Evolutionary conservation across 768 basidiomycete species (phyloP).

Genomic region (Boletus rubroflammeus): DNA sequence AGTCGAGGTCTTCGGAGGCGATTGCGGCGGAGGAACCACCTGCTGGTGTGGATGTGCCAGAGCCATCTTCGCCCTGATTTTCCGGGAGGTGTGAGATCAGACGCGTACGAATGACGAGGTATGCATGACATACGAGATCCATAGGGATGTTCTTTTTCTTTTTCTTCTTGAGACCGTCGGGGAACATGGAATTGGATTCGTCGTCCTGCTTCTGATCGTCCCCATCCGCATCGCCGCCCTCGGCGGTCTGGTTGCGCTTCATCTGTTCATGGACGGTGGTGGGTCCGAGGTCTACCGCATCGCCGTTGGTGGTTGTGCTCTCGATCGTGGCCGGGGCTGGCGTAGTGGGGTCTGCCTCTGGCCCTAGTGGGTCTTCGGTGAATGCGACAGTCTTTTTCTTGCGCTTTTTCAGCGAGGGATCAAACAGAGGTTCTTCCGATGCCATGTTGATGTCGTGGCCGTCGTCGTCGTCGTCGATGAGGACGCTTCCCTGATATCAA

Average conservation of each 20-base stretch:
- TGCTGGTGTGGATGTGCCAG: constrained; percentile 61
- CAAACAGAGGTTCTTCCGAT: constrained; percentile 74
- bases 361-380: constrained; percentile 77
- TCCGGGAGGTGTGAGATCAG: constrained; percentile 1
- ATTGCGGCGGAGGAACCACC: constrained; percentile 35
- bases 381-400: constrained; percentile 88
- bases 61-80: constrained; percentile 55
- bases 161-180: constrained; percentile 83
- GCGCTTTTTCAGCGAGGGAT: constrained; percentile 79
- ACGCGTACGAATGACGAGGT: not conserved
- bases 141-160: constrained; percentile 91
- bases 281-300: constrained; percentile 73
- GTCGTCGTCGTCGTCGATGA: constrained; percentile 21
- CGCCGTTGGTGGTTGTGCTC: constrained; percentile 63
- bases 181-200: constrained; percentile 78
- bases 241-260: constrained; percentile 44
- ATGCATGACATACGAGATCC: constrained; percentile 55
- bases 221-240: constrained; percentile 32
- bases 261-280: constrained; percentile 74
- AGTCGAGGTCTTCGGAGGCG: constrained; percentile 79
- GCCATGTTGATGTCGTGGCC: constrained; percentile 38
- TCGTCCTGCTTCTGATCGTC: constrained; percentile 60
- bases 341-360: constrained; percentile 77
- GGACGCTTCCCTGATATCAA: constrained; percentile 7
- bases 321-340: constrained; percentile 76